Percentiles rank a stretch among this genome's conserved stretches.
These are phyloP conservation scores for Cutaneotrichosporon cavernicola DNA, from an alignment of 1,284 basidiomycete species.

Conservation along the genomic window DNA sequence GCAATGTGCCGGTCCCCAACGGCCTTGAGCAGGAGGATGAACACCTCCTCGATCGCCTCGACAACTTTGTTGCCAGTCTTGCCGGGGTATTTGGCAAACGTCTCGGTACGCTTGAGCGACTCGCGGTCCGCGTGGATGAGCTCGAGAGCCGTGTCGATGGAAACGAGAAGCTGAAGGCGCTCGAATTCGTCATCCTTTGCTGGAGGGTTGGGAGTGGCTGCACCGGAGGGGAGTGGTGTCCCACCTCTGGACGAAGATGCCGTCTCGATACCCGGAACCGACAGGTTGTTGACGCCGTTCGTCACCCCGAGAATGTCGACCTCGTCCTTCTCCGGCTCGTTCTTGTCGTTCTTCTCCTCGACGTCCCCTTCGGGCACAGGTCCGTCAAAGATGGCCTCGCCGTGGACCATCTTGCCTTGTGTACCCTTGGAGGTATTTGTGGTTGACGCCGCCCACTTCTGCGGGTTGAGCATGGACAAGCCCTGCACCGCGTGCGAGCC, in stretches of 20 bases:
- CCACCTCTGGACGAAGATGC: conserved; percentile 6
- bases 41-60: conserved; percentile 88
- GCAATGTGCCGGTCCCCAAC: conserved; percentile 76
- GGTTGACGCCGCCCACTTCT: conserved; percentile 63
- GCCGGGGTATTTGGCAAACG: conserved; percentile 80
- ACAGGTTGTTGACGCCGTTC: conserved; percentile 6
- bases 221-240: conserved; percentile 12
- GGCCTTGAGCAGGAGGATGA: conserved; percentile 76
- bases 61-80: conserved; percentile 74
- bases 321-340: conserved; percentile 19
- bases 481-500: conserved; percentile 78
- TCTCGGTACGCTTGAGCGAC: conserved; percentile 85
- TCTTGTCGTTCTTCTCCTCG: conserved; percentile 19
- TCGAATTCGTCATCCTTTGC: conserved; percentile 53
- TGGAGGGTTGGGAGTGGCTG: not conserved
- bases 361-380: conserved; percentile 58
- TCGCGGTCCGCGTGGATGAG: conserved; percentile 91
- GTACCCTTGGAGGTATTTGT: conserved; percentile 17
- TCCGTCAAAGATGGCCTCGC: conserved; percentile 61
- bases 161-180: conserved; percentile 80
- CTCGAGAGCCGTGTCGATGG: conserved; percentile 84
- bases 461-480: conserved; percentile 80
- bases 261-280: conserved; percentile 4
- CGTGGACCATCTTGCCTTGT: conserved; percentile 31
- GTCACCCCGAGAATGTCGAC: conserved; percentile 11